Evolutionary conservation across 2,329 filamentous ascomycete genomes (phyloP).

Genomic region (Neofusicoccum laricinum): DNA sequence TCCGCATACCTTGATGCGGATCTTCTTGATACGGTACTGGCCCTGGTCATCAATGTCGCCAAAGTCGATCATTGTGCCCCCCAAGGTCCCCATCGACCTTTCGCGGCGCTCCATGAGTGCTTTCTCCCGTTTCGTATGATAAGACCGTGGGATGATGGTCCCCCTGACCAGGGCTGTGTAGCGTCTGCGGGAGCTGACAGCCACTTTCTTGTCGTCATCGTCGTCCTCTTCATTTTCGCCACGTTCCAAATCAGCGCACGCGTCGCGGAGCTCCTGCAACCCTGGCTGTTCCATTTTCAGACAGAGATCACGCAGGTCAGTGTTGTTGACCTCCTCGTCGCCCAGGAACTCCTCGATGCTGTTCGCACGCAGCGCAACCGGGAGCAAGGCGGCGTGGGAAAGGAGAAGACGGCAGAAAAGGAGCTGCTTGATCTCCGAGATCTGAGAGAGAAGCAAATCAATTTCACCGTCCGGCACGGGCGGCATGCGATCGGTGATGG

Average conservation of each 20-base stretch:
- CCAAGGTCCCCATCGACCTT: slow-evolving; percentile 17
- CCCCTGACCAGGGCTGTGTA: neutral
- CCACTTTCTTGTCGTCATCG: slow-evolving; percentile 21
- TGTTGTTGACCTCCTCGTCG: slow-evolving; percentile 40
- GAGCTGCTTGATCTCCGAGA: slow-evolving; percentile 49
- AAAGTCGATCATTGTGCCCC: slow-evolving; percentile 32
- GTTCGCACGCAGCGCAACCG: slow-evolving; percentile 42
- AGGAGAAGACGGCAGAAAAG: slow-evolving; percentile 50
- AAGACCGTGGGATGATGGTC: slow-evolving; percentile 21
- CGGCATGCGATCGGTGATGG: slow-evolving; percentile 33
- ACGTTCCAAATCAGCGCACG: slow-evolving; percentile 49
- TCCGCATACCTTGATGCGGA: slow-evolving; percentile 48
- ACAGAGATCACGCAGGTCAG: slow-evolving; percentile 47
- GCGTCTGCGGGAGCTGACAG: neutral
- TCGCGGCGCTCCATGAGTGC: slow-evolving; percentile 23
- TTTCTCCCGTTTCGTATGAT: slow-evolving; percentile 33
- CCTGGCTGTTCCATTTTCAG: slow-evolving; percentile 47
- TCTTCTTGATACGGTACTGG: slow-evolving; percentile 35
- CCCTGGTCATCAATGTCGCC: slow-evolving; percentile 35
- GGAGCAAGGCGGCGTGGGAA: slow-evolving; percentile 45
- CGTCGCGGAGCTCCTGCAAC: slow-evolving; percentile 51
- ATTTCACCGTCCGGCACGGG: slow-evolving; percentile 45
- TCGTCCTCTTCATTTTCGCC: slow-evolving; percentile 36
- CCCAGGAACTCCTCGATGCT: slow-evolving; percentile 47
- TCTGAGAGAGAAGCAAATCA: slow-evolving; percentile 41